These are phyloP conservation scores for Populus hybrid DNA, from an alignment of 441 rosid genomes.

Conservation along the genomic window DNA sequence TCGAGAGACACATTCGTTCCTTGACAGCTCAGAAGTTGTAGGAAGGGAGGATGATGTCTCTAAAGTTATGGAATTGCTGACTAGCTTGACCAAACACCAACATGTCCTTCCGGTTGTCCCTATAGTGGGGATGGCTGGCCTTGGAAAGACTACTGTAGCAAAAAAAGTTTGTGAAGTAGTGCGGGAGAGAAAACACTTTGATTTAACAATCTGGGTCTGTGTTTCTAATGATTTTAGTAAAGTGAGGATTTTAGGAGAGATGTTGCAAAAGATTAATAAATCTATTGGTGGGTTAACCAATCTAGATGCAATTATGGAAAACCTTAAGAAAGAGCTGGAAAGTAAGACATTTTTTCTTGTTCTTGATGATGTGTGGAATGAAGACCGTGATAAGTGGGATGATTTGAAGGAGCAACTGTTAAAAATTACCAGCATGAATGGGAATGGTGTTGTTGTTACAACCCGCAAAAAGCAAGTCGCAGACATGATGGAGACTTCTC, in stretches of 20 bases:
- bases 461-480: neutral
- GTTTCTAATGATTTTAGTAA: slow-evolving; percentile 12
- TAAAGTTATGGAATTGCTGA: neutral
- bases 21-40: slow-evolving; percentile 3
- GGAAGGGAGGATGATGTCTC: slow-evolving; percentile 25
- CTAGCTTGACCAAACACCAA: neutral
- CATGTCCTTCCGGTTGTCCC: slow-evolving; percentile 1
- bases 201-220: slow-evolving; percentile 13
- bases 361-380: too few species aligned
- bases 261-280: too few species aligned
- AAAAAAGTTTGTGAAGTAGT: neutral
- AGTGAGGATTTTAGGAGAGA: neutral
- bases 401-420: too few species aligned
- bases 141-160: slow-evolving; percentile 36
- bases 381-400: too few species aligned
- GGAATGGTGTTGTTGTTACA: slow-evolving; percentile 1
- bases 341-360: too few species aligned
- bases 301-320: too few species aligned
- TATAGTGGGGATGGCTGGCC: slow-evolving; percentile 22
- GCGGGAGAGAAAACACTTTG: slow-evolving; percentile 4
- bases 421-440: neutral
- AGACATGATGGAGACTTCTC: neutral
- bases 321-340: too few species aligned
- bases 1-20: neutral
- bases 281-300: neutral